Conservation (phyloP, 768 basidiomycete genomes). For the Phanerodontia chrysosporium region DNA sequence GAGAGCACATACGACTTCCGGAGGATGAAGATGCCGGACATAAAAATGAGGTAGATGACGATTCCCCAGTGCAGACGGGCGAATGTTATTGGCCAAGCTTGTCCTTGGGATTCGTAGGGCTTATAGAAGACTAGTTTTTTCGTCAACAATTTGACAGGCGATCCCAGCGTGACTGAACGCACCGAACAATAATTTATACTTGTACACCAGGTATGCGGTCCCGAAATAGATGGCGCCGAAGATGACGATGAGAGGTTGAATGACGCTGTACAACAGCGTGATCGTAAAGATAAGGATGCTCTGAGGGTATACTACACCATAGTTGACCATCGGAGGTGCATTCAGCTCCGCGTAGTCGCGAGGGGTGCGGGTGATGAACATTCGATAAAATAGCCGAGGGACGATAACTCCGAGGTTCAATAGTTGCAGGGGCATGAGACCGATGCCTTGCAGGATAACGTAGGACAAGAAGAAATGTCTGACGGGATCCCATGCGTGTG, state of each 20-base stretch:
- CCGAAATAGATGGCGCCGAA: slow-evolving; percentile 97
- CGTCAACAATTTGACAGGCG: background rate
- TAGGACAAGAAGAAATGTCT: slow-evolving; percentile 85
- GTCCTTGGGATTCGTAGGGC: slow-evolving; percentile 94
- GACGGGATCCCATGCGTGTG: background rate
- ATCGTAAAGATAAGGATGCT: slow-evolving; percentile 95
- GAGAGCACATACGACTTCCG: slow-evolving; percentile 56
- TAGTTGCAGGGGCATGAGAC: slow-evolving; percentile 93
- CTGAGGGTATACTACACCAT: slow-evolving; percentile 95
- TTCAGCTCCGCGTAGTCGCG: slow-evolving; percentile 91
- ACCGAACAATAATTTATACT: slow-evolving; percentile 97
- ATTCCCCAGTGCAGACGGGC: slow-evolving; percentile 89
- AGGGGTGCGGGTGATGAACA: slow-evolving; percentile 85
- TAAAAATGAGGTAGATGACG: slow-evolving; percentile 90
- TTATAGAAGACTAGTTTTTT: slow-evolving; percentile 83
- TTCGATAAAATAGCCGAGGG: slow-evolving; percentile 66
- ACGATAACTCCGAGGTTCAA: slow-evolving; percentile 88
- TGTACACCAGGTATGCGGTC: slow-evolving; percentile 94
- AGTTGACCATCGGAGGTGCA: slow-evolving; percentile 97
- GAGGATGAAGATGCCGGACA: slow-evolving; percentile 91
- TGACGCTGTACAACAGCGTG: slow-evolving; percentile 91
- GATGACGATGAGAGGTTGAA: slow-evolving; percentile 90
- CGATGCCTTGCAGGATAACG: slow-evolving; percentile 82
- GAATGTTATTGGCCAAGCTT: slow-evolving; percentile 97
- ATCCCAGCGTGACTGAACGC: too few relatives aligned